Base-by-base conservation (phyloP, 306 rosid genomes). In the Medicago ruthenica region DNA sequence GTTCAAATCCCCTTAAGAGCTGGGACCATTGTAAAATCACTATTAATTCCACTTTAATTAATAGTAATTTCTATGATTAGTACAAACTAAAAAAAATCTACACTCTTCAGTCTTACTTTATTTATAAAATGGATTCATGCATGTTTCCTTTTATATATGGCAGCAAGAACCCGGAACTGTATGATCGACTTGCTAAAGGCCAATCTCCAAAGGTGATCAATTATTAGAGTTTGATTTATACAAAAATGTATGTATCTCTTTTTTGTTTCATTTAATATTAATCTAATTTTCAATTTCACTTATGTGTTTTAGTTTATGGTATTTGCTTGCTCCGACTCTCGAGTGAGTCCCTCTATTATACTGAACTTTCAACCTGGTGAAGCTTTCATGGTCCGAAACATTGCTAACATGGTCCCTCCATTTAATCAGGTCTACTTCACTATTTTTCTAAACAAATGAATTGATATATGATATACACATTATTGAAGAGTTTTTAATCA, bases 291-390 rank as follows among this genome's bases (percentile, higher is more conserved):
- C 0, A 54, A 67, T 21, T 44, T 67, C 1, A 51, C 48, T 14
- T 36, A 1, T 63, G 0, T 66, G 8, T 17, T 4, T 18, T 59
- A 91, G 96, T 91, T 82, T 84, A 67, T 88, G 83, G 88, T 91
- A 53, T 88, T 91, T 70, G 90, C 91, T 14, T 91, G 93, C 70
- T 91, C 91, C 27, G 96, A 91, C 87, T 91, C 96, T 14, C 73
- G 96, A 71, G 96, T 91, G 77, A 80, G 90, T 62, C 93, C 96
- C 4, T 60, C 91, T 6, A 1, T 60, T 37, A 77, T 87, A 48
- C 74, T 91, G 1, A 81, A 82, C 75, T 91, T 88, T 66, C 69
- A 85, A 85, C 89, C 91, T 31, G 91, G 96, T 51, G 91, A 91
- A 48, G 93, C 90, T 76, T 91, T 91, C 54, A 42, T 78, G 78